Evolutionary conservation across 768 basidiomycete genomes (phyloP), one percentile per base, ranked within the genome.

Genomic region (Mycena kentingensis): DNA sequence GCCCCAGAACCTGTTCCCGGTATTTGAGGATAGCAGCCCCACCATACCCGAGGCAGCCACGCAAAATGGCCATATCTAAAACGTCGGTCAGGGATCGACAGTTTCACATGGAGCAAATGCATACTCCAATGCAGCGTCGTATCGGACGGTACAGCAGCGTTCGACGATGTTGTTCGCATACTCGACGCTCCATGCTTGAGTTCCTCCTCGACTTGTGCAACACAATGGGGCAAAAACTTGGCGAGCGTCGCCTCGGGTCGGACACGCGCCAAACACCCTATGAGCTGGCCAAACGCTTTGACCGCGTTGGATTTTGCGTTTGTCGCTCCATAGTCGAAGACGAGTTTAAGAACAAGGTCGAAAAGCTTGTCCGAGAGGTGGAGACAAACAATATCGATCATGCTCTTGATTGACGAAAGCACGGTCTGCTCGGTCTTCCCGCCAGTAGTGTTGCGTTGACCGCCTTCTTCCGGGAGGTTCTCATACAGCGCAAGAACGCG

Each of bases 391-490:
- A 88, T 80, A 63, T 94, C 91, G 60, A 88, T 71, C 74, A 89
- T 88, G 64, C 82, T 78, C 72, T 89, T 89, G 67, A 91, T 80
- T 18, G 88, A 81, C 64, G 86, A 90, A 48, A 92, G 77, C 22
- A 90, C 85, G 32, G 69, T 76, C 60, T 93, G 87, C 74, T 87
- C 90, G 70, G 77, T 80, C 66, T 89, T 90, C n/a, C 90, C 90
- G 21, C 90, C 90, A 2, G 91, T 92, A 29, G 80, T 87, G 56
- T 90, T 90, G 70, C 79, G 83, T 72, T 83, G 84, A 4, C 96
- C 96, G 11, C 91, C 93, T 70, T 96, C 95, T 67, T 98, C 96
- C 0, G 95, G 95, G 4, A 98, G 74, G 65, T 96, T 95, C 72
- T 94, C 91, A 64, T 88, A 95, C 18, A 98, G 71, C 1, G 89